Percentiles rank a stretch among this genome's conserved stretches.
These are phyloP conservation scores for Austroboletus novae-zelandiae DNA, from an alignment of 1,284 basidiomycete species.

Conservation along the genomic window DNA sequence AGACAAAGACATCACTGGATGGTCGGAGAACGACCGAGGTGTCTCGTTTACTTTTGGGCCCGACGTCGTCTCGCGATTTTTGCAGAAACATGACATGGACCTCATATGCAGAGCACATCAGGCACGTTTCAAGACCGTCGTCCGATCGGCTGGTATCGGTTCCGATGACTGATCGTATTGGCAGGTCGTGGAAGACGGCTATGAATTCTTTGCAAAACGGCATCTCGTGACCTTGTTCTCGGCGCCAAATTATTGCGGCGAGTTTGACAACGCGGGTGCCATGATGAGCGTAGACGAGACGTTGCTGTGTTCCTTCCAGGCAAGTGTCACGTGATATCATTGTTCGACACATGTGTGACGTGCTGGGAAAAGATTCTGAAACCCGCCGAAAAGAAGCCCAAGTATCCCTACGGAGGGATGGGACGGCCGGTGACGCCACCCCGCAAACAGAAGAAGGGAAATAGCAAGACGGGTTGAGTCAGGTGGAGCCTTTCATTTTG, in stretches of 20 bases:
- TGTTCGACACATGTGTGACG: slow-evolving; percentile 1
- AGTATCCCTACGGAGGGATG: slow-evolving; percentile 83
- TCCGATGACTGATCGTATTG: slow-evolving; percentile 2
- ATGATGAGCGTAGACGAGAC: slow-evolving; percentile 99
- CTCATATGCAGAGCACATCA: slow-evolving; percentile 98
- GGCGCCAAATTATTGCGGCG: slow-evolving; percentile 97
- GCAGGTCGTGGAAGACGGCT: slow-evolving; percentile 97
- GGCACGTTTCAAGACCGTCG: slow-evolving; percentile 42
- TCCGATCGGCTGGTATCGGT: slow-evolving; percentile 3
- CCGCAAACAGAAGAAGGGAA: slow-evolving; percentile 81
- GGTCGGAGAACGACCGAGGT: slow-evolving; percentile 99
- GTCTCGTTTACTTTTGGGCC: slow-evolving; percentile 99
- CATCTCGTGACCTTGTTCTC: slow-evolving; percentile 97
- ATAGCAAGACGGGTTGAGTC: slow-evolving; percentile 63
- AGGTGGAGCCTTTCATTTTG: slow-evolving; percentile 26
- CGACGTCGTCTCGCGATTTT: slow-evolving; percentile 95
- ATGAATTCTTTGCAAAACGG: slow-evolving; percentile 98
- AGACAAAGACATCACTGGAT: slow-evolving; percentile 98
- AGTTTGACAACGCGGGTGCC: slow-evolving; percentile 98
- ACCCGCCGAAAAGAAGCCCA: slow-evolving; percentile 98
- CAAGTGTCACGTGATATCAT: slow-evolving; percentile 38
- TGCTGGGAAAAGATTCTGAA: slow-evolving; percentile 77
- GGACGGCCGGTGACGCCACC: slow-evolving; percentile 78
- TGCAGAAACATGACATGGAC: slow-evolving; percentile 99
- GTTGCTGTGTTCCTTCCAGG: slow-evolving; percentile 97